A percentile compares a stretch with the other conserved stretches of the same genome.
These are phyloP conservation scores for Aechmea fasciata DNA, from an alignment of 176 grass and related monocot genomes.

Conservation along the genomic window DNA sequence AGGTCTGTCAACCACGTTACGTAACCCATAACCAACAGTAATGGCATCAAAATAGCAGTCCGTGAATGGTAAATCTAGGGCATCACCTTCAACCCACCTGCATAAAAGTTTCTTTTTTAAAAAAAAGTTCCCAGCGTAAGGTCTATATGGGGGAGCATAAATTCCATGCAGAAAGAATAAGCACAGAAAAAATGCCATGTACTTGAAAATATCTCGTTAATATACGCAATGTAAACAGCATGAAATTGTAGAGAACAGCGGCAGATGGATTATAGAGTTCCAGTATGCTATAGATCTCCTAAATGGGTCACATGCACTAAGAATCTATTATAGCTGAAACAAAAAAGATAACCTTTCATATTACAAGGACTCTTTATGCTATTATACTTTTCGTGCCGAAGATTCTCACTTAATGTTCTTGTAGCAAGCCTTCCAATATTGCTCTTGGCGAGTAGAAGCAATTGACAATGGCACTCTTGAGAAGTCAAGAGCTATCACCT, in stretches of 20 bases:
- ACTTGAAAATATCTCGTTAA: too few relatives aligned
- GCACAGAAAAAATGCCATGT: not conserved
- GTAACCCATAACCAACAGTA: slow-evolving; percentile 68
- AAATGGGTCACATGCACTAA: too few relatives aligned
- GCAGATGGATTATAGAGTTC: too few relatives aligned
- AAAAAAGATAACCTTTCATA: not conserved
- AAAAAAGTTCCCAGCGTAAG: not conserved
- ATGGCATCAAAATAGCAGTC: slow-evolving; percentile 71
- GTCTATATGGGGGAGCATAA: not conserved
- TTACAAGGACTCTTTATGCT: slow-evolving; percentile 4
- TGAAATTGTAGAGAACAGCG: too few relatives aligned
- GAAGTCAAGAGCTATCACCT: slow-evolving; percentile 85
- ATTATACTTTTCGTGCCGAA: slow-evolving; percentile 28
- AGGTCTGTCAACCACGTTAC: slow-evolving; percentile 68
- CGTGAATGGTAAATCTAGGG: slow-evolving; percentile 58
- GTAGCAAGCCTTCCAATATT: slow-evolving; percentile 79
- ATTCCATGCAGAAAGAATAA: not conserved
- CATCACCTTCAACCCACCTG: slow-evolving; percentile 95
- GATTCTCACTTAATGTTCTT: slow-evolving; percentile 81
- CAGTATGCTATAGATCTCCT: too few relatives aligned
- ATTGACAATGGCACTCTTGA: slow-evolving; percentile 44
- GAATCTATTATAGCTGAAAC: not conserved
- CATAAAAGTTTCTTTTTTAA: not conserved
- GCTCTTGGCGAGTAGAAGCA: slow-evolving; percentile 50
- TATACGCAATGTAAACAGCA: too few relatives aligned